Conservation (phyloP, 108 stramenopile species). For the Nitzschia putrida region DNA sequence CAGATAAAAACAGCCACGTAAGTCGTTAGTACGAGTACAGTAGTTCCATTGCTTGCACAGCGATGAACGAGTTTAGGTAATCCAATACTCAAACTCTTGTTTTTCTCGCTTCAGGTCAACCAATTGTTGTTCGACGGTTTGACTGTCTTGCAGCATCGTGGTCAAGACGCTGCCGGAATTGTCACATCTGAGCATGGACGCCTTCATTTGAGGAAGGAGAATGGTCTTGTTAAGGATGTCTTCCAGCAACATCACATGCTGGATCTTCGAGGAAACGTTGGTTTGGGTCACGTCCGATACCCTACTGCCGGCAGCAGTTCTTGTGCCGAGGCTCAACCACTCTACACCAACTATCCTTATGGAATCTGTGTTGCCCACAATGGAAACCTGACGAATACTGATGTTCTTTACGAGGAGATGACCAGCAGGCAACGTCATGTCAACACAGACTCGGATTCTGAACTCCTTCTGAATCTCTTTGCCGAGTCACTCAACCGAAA, state of each 20-base stretch:
- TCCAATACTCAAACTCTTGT: not conserved
- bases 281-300: conserved; percentile 96
- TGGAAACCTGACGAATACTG: conserved; percentile 96
- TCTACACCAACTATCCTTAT: conserved; percentile 98
- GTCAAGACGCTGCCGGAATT: conserved; percentile 99
- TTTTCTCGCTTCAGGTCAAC: conserved; percentile 68
- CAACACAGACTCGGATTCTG: conserved; percentile 97
- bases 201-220: conserved; percentile 94
- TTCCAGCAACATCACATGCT: conserved; percentile 96
- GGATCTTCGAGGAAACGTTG: conserved; percentile 87
- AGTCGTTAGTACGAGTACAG: too few species aligned
- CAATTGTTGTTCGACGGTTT: conserved; percentile 97
- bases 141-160: conserved; percentile 98
- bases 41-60: not conserved
- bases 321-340: conserved; percentile 93
- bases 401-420: conserved; percentile 61
- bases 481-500: conserved; percentile 85
- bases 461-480: conserved; percentile 94
- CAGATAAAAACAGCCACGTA: conserved; percentile 72
- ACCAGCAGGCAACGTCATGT: conserved; percentile 75
- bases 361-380: conserved; percentile 98
- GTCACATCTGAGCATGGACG: conserved; percentile 83
- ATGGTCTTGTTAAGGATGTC: conserved; percentile 96
- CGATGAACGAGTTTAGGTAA: not conserved
- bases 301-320: conserved; percentile 92